Base-by-base conservation (phyloP, 495 filamentous ascomycete genomes). In the Hypoxylon subgilvum region DNA sequence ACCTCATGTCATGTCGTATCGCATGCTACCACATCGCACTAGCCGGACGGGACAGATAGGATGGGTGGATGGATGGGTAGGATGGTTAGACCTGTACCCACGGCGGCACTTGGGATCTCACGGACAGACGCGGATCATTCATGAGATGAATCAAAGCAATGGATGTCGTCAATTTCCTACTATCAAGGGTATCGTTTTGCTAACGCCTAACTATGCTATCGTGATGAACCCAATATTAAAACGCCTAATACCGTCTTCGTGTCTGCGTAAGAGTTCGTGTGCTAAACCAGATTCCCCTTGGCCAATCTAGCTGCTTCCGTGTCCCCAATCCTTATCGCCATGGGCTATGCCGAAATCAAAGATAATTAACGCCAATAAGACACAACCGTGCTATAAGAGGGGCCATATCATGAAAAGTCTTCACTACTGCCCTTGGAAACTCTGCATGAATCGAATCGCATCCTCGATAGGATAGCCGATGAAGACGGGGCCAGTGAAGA, bases 401-500 rank as follows among this genome's bases (percentile, higher is more conserved):
- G 10, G 8, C 9, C 10, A 34, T 10, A 28, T 18, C 32, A 21
- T 4, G 13, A 8, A 19, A 38, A 41, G 14, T 14, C 2, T 17
- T 65, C 46, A 52, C 28, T 67, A 57, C 25, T 68, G 65, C n/a
- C 52, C 52, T 53, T 74, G 76, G 21, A 72, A 79, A 34, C 86
- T 80, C 53, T 86, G 83, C 76, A 96, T 78, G 27, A 96, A 74
- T 16, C 75, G 73, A 14, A 88, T 82, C 13, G 89, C 85, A 67
- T 94, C 86, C 52, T 94, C 90, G 28, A 90, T 80, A 1, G 88
- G 82, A 67, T 94, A 96, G 0, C 91, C 91, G 58, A 96, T 88
- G 64, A 96, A 96, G 1, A 96, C 90, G 0, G 92, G 91, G 0
- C 92, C 92, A 17, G 87, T 92, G 35, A 95, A 94, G 0, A 90